phyloP scores from a whole-genome alignment of 495 filamentous ascomycete species.

The Aspergillus incahuasiensis region DNA sequence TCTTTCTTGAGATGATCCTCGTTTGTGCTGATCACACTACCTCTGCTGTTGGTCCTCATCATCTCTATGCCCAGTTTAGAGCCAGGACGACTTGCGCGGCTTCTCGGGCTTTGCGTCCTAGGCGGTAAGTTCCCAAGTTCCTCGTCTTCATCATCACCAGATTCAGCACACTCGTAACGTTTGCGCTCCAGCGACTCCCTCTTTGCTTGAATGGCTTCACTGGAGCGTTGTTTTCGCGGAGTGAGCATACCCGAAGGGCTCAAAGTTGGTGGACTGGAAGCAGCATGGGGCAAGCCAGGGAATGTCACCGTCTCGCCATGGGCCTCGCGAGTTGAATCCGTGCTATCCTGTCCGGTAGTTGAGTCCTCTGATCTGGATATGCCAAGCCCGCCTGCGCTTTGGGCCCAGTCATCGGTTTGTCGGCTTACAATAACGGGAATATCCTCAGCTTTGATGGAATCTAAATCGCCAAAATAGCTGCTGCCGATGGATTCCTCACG shows the following conservation, averaged over 20 bases:
- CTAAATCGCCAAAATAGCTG: slow-evolving; percentile 79
- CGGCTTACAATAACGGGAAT: slow-evolving; percentile 69
- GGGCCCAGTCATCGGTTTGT: slow-evolving; percentile 69
- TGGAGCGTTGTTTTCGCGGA: slow-evolving; percentile 65
- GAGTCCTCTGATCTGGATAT: slow-evolving; percentile 51
- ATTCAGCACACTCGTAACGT: slow-evolving; percentile 73
- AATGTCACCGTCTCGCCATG: slow-evolving; percentile 29
- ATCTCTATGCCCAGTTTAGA: slow-evolving; percentile 90
- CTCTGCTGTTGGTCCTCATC: slow-evolving; percentile 91
- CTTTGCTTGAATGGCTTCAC: slow-evolving; percentile 72
- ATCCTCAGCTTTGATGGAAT: slow-evolving; percentile 74
- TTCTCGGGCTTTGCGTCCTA: slow-evolving; percentile 54
- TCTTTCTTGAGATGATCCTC: slow-evolving; percentile 42
- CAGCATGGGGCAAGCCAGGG: slow-evolving; percentile 55
- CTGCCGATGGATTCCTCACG: slow-evolving; percentile 83
- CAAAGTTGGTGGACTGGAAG: slow-evolving; percentile 64
- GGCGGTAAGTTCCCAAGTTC: slow-evolving; percentile 64
- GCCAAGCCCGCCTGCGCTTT: slow-evolving; percentile 59
- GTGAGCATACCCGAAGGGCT: slow-evolving; percentile 42
- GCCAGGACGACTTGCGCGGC: slow-evolving; percentile 47
- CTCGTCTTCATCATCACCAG: slow-evolving; percentile 89
- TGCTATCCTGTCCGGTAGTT: slow-evolving; percentile 16
- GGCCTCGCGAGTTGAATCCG: slow-evolving; percentile 28
- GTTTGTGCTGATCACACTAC: slow-evolving; percentile 63
- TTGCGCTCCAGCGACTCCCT: slow-evolving; percentile 71